phyloP scores from a whole-genome alignment of 2,329 filamentous ascomycete genomes.

The Trichoderma sp. region DNA sequence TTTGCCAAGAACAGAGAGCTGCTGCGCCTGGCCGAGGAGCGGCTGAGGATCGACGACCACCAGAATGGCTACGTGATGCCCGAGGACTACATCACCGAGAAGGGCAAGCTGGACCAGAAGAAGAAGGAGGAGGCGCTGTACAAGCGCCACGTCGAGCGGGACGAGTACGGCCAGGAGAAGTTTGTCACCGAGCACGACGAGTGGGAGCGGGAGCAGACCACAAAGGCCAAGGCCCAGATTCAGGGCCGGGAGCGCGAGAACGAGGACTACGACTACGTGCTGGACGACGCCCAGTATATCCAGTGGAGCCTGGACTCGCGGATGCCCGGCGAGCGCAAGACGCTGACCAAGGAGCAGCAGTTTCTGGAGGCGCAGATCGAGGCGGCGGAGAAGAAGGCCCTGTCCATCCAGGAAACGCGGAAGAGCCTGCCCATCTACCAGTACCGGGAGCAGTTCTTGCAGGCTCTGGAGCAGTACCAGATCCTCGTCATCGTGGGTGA shows the following conservation, averaged over 20 bases:
- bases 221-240: constrained; percentile 86
- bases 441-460: constrained; percentile 81
- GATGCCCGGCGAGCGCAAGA: constrained; percentile 70
- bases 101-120: constrained; percentile 83
- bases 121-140: constrained; percentile 90
- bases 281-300: constrained; percentile 87
- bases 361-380: constrained; percentile 80
- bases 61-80: constrained; percentile 90
- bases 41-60: constrained; percentile 85
- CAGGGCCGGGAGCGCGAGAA: constrained; percentile 72
- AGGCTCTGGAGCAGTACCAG: constrained; percentile 84
- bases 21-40: constrained; percentile 78
- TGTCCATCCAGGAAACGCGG: constrained; percentile 86
- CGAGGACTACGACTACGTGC: constrained; percentile 88
- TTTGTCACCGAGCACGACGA: constrained; percentile 94
- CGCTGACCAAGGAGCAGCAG: constrained; percentile 75
- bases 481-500: constrained; percentile 91
- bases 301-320: constrained; percentile 78
- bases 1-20: constrained; percentile 88
- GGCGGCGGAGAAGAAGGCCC: constrained; percentile 83
- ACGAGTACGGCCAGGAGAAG: constrained; percentile 84
- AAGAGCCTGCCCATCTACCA: constrained; percentile 89
- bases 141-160: constrained; percentile 83
- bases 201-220: constrained; percentile 89
- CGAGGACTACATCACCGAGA: constrained; percentile 92